phyloP scores from a whole-genome alignment of 2,329 filamentous ascomycete genomes.

The Phaeomoniella chlamydospora region DNA sequence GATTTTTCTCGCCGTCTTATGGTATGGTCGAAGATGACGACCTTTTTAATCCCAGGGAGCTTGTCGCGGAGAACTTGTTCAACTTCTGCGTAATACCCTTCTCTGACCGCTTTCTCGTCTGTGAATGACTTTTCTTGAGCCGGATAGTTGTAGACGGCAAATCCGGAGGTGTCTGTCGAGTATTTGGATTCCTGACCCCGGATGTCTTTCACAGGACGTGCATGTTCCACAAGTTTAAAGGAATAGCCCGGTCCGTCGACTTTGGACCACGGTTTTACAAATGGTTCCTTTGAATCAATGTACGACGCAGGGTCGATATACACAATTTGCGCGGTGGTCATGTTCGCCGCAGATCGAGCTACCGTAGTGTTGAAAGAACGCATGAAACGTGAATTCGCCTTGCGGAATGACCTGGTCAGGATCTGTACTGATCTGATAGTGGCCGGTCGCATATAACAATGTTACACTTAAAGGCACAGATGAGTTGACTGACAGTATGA shows the following conservation, averaged over 20 bases:
- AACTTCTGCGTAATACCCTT: conserved; percentile 47
- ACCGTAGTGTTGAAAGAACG: too few relatives aligned
- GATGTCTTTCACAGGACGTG: conserved; percentile 25
- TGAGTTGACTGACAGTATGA: too few relatives aligned
- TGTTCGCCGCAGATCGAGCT: conserved; percentile 19
- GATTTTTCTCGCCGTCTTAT: conserved; percentile 30
- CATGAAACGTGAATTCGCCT: too few relatives aligned
- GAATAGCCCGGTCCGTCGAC: conserved; percentile 46
- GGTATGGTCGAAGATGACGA: conserved; percentile 51
- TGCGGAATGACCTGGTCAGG: too few relatives aligned
- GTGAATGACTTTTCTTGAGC: conserved; percentile 40
- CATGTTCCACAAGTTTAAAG: conserved; percentile 26
- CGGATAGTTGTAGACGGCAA: conserved; percentile 34
- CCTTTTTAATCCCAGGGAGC: conserved; percentile 40
- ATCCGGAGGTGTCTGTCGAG: conserved; percentile 25
- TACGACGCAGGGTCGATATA: conserved; percentile 44
- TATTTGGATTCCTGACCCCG: conserved; percentile 27
- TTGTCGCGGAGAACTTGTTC: conserved; percentile 40
- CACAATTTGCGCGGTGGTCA: conserved; percentile 45
- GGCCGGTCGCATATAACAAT: too few relatives aligned
- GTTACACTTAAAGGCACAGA: too few relatives aligned
- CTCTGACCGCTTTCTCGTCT: conserved; percentile 39
- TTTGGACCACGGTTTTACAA: conserved; percentile 46
- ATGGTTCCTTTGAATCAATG: conserved; percentile 17
- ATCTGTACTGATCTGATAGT: too few relatives aligned